A percentile compares a stretch with the other conserved stretches of the same genome.
These are phyloP conservation scores for Leccinum angustisporum DNA, from an alignment of 1,284 basidiomycete species.

Conservation along the genomic window DNA sequence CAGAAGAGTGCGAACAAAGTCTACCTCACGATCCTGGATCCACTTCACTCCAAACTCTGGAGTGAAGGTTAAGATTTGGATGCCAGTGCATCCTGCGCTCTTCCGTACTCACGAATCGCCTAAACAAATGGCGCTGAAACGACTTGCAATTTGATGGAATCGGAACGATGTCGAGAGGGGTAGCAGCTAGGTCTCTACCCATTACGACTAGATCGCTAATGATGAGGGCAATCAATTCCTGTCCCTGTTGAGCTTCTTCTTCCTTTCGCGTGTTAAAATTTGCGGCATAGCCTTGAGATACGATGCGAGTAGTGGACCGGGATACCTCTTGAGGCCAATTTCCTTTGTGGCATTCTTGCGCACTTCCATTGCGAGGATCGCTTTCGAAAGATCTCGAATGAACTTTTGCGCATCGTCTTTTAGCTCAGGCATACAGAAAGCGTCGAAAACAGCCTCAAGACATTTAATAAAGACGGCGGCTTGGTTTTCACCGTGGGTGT, in stretches of 20 bases:
- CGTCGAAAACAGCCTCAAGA: conserved; percentile 81
- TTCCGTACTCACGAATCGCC: conserved; percentile 89
- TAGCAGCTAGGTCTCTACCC: conserved; percentile 46
- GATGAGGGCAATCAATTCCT: conserved; percentile 59
- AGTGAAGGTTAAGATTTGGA: conserved; percentile 74
- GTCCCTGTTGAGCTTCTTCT: conserved; percentile 59
- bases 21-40: conserved; percentile 87
- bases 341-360: conserved; percentile 56
- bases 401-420: conserved; percentile 68
- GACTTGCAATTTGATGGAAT: conserved; percentile 80
- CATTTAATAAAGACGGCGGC: conserved; percentile 72
- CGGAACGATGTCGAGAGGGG: conserved; percentile 54
- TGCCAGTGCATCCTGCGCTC: conserved; percentile 83
- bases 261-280: conserved; percentile 65
- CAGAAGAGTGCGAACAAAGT: conserved; percentile 88
- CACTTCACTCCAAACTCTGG: conserved; percentile 77
- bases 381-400: conserved; percentile 64
- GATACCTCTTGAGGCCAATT: conserved; percentile 52
- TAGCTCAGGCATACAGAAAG: conserved; percentile 70
- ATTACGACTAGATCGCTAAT: conserved; percentile 68
- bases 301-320: conserved; percentile 62
- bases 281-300: conserved; percentile 79
- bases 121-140: conserved; percentile 82
- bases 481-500: conserved; percentile 69
- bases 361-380: conserved; percentile 69